A percentile compares a stretch with the other conserved stretches of the same genome.
Conservation (phyloP, 179 eudicot genomes). For the Patellifolia procumbens region DNA sequence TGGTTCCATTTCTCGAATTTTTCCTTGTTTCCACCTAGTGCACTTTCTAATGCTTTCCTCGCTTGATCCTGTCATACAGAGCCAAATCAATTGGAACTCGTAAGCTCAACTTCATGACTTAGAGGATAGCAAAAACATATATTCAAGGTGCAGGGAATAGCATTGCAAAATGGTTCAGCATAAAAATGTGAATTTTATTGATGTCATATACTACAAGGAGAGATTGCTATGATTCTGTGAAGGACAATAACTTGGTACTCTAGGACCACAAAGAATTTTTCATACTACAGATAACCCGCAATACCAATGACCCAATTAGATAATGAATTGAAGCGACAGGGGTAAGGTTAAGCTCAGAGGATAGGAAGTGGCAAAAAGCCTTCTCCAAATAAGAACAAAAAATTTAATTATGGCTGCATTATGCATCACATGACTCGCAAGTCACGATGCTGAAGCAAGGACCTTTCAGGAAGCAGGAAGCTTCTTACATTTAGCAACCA, state of each 20-base stretch:
- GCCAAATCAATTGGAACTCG: slow-evolving; percentile 6
- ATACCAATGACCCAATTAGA: background rate
- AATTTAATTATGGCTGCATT: background rate
- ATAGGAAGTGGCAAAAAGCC: background rate
- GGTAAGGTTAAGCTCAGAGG: background rate
- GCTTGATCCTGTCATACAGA: slow-evolving; percentile 68
- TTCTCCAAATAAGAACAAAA: background rate
- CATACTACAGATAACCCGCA: background rate
- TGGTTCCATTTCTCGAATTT: slow-evolving; percentile 83
- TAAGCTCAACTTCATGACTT: background rate
- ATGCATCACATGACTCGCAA: background rate
- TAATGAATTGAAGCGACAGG: background rate
- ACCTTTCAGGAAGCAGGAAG: background rate
- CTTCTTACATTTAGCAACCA: background rate
- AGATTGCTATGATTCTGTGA: background rate
- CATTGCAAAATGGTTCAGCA: background rate
- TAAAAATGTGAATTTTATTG: background rate
- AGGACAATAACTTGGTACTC: background rate
- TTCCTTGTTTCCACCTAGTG: slow-evolving; percentile 73
- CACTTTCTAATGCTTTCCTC: slow-evolving; percentile 82
- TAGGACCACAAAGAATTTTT: background rate
- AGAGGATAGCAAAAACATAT: background rate
- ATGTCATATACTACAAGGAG: background rate
- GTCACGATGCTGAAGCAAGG: background rate
- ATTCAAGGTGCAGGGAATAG: background rate